Base-by-base conservation (phyloP, 192 early-diverging fungal species). In the Kappamyces sp. region DNA sequence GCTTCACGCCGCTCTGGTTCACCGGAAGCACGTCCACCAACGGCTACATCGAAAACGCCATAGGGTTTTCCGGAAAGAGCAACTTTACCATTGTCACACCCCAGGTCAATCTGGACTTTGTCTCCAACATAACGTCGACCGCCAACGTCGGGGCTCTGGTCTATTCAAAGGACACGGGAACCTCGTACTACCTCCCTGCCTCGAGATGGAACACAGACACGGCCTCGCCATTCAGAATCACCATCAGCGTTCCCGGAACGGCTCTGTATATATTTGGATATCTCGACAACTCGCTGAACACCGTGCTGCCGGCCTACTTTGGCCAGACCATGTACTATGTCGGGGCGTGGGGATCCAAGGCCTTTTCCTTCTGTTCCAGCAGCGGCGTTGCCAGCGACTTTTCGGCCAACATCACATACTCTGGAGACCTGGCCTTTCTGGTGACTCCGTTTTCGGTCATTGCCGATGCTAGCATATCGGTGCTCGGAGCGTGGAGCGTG, bases 61-160 rank as follows among this genome's bases (percentile, higher is more conserved):
- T n/a, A n/a, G n/a, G n/a, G n/a, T n/a, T n/a, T n/a, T n/a, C n/a
- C n/a, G n/a, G n/a, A n/a, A n/a, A n/a, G n/a, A n/a, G n/a, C n/a
- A n/a, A n/a, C n/a, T n/a, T n/a, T n/a, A n/a, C 42, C 7, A 43
- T n/a, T 43, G 42, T n/a, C 42, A 8, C 42, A 43, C 42, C 42
- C 42, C 42, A 43, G 7, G n/a, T n/a, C 7, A 43, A 7, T 8
- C 8, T 7, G n/a, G 42, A 43, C 42, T 43, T 43, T 43, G 42
- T n/a, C n/a, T 43, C 42, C 7, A 8, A n/a, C 42, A 43, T 43
- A 7, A 43, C 8, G 42, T 45, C 11, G 11, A 45, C n/a, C n/a
- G 53, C 31, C 22, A 38, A 54, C 30, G 36, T 54, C 30, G 53
- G 53, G n/a, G 53, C 53, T 7, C 53, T 54, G 4, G 36, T 54